Evolutionary conservation across 176 grass and related monocot species (phyloP).

Genomic region (Aegilops bicornis): DNA sequence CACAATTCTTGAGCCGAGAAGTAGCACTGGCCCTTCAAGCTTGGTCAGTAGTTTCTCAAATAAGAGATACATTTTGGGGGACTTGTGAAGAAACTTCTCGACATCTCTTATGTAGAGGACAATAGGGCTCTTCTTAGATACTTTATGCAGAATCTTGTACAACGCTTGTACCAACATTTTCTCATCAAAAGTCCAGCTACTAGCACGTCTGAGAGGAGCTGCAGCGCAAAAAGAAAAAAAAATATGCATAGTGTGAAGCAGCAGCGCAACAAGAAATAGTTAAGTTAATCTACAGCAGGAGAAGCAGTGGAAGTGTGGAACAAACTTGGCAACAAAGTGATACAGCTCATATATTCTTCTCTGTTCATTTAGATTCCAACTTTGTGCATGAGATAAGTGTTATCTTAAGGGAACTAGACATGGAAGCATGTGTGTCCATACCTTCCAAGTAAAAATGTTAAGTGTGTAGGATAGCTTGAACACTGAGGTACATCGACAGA

Average conservation of each 20-base stretch:
- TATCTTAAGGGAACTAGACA: neutral
- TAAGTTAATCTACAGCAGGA: neutral
- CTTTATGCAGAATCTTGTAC: conserved; percentile 78
- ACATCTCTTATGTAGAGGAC: conserved; percentile 93
- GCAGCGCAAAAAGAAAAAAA: conserved; percentile 34
- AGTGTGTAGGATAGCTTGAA: neutral
- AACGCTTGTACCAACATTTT: conserved; percentile 89
- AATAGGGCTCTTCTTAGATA: conserved; percentile 78
- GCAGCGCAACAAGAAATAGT: neutral
- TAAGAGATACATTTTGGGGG: conserved; percentile 78
- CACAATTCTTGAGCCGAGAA: conserved; percentile 69
- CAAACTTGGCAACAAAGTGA: neutral
- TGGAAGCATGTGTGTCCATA: neutral
- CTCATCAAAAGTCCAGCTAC: conserved; percentile 80
- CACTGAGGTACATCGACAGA: neutral
- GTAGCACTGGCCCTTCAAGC: conserved; percentile 56
- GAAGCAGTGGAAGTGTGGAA: neutral
- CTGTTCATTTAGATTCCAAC: neutral
- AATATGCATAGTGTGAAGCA: neutral
- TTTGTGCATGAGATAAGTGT: neutral
- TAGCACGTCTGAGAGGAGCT: conserved; percentile 60
- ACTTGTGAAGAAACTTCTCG: conserved; percentile 76
- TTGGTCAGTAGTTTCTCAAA: conserved; percentile 84
- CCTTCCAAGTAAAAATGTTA: neutral
- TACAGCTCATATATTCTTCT: neutral